Evolutionary conservation across 2,329 filamentous ascomycete genomes (phyloP).

Genomic region (Emericellopsis cladophorae): DNA sequence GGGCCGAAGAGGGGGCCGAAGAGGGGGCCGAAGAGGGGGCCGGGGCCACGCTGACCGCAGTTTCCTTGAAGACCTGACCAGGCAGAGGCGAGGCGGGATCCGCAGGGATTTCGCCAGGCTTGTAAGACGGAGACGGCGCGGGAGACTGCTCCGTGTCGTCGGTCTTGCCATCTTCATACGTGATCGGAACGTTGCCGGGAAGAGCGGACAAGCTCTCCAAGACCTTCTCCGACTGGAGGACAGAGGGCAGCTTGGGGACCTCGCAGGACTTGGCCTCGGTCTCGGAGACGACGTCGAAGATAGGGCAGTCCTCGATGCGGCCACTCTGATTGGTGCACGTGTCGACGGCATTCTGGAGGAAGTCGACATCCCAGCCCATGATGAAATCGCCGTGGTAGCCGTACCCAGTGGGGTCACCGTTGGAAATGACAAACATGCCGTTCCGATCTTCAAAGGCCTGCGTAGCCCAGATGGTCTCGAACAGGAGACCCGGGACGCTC

Average conservation of each 20-base stretch:
- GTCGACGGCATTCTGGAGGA: slow-evolving; percentile 61
- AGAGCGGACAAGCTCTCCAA: background rate
- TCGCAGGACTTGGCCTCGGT: slow-evolving; percentile 44
- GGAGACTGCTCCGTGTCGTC: slow-evolving; percentile 6
- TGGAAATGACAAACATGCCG: slow-evolving; percentile 64
- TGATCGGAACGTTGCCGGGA: slow-evolving; percentile 49
- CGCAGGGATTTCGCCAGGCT: slow-evolving; percentile 18
- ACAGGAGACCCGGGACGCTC: slow-evolving; percentile 66
- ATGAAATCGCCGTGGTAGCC: slow-evolving; percentile 75
- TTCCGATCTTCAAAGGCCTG: slow-evolving; percentile 45
- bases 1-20: no score
- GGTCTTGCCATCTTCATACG: slow-evolving; percentile 10
- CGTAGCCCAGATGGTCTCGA: slow-evolving; percentile 76
- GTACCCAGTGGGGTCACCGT: slow-evolving; percentile 65
- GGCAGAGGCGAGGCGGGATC: slow-evolving; percentile 21
- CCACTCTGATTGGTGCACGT: slow-evolving; percentile 63
- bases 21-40: slow-evolving; percentile 6
- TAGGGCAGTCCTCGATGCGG: slow-evolving; percentile 55
- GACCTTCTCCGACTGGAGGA: slow-evolving; percentile 37
- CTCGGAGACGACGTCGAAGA: slow-evolving; percentile 62
- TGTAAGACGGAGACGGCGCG: slow-evolving; percentile 20
- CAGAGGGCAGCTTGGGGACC: slow-evolving; percentile 42
- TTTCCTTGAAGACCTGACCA: slow-evolving; percentile 29
- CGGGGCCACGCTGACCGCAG: slow-evolving; percentile 4
- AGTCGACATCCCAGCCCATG: slow-evolving; percentile 58